Percentiles rank a stretch among this genome's conserved stretches.
These are phyloP conservation scores for Celoporthe dispersa DNA, from an alignment of 2,329 filamentous ascomycete species.

Conservation along the genomic window DNA sequence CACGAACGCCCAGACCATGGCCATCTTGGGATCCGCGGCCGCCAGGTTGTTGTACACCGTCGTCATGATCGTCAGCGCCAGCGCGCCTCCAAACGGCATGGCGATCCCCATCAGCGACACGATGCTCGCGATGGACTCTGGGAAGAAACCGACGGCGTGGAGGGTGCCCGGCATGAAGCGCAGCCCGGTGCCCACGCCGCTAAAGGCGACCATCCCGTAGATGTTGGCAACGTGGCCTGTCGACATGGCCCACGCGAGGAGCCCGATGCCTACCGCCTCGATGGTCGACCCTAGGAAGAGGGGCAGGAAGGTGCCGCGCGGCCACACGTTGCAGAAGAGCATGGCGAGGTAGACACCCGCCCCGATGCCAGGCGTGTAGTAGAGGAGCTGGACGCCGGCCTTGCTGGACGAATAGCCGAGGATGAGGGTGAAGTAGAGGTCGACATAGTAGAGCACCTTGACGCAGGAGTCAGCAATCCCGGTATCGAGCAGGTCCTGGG, in stretches of 20 bases:
- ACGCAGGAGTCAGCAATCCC: constrained; percentile 28
- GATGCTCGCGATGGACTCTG: constrained; percentile 59
- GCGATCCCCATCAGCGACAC: constrained; percentile 64
- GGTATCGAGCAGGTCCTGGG: background rate
- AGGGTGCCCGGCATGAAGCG: constrained; percentile 58
- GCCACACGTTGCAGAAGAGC: constrained; percentile 64
- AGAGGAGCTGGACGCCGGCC: constrained; percentile 63
- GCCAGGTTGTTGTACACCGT: constrained; percentile 67
- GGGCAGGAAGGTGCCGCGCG: constrained; percentile 63
- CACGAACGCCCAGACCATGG: constrained; percentile 68
- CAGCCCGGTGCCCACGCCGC: constrained; percentile 65
- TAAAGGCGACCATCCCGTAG: constrained; percentile 68
- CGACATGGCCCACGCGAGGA: constrained; percentile 63
- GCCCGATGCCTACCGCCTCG: constrained; percentile 61
- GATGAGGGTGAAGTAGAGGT: constrained; percentile 72
- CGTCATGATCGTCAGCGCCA: constrained; percentile 70
- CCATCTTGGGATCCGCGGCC: constrained; percentile 35
- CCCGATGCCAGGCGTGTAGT: constrained; percentile 66
- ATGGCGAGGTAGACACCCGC: constrained; percentile 63
- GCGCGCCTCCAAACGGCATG: constrained; percentile 65
- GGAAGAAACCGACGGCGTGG: constrained; percentile 67
- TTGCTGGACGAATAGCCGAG: constrained; percentile 52
- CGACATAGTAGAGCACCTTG: constrained; percentile 63
- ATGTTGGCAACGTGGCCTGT: constrained; percentile 53
- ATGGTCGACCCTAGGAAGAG: constrained; percentile 60